Evolutionary conservation across 2,329 filamentous ascomycete genomes (phyloP), one percentile per base, ranked within the genome.

Genomic region (Monilinia laxa): DNA sequence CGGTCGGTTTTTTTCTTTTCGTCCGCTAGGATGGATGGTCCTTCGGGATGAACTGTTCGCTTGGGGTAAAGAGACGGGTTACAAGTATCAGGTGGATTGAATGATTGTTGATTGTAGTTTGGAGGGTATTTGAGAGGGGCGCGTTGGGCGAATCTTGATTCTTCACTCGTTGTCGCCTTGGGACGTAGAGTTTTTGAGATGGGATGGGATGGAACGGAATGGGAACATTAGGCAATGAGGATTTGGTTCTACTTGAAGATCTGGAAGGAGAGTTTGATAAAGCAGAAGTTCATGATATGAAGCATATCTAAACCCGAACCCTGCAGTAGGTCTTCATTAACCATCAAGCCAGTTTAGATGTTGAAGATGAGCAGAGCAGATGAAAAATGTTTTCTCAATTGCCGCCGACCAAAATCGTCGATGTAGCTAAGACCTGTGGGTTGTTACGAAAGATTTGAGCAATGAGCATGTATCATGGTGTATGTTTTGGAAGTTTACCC

Each of bases 341-440:
- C 2, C 47, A 5, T 42, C 40, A 45, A 47, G 20, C 18, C 53
- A 64, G 51, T 16, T 23, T 52, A 59, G 54, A 59, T 40, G 63
- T n/a, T 65, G 23, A 51, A 5, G n/a, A 14, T 60, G 12, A 51
- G 45, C 20, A 60, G 42, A 51, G 45, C 45, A 38, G 14, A 51
- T 23, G 58, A 65, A 56, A 38, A 53, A 60, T 42, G 51, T 65
- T 59, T 20, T 62, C 54, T 59, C 55, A 59, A 55, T 65, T 65
- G 63, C 31, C 53, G 63, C 42, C 31, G 54, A 65, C 54, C 23
- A 38, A 62, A 40, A 65, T 31, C 54, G 28, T 60, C 42, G 42
- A 31, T 23, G 45, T 20, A 45, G 57, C 6, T 31, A 59, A 40
- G 18, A 49, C 35, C 12, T 16, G 5, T 35, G 7, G 31, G 56